Conservation (phyloP, 495 filamentous ascomycete species). For the Patellaria atrata region DNA sequence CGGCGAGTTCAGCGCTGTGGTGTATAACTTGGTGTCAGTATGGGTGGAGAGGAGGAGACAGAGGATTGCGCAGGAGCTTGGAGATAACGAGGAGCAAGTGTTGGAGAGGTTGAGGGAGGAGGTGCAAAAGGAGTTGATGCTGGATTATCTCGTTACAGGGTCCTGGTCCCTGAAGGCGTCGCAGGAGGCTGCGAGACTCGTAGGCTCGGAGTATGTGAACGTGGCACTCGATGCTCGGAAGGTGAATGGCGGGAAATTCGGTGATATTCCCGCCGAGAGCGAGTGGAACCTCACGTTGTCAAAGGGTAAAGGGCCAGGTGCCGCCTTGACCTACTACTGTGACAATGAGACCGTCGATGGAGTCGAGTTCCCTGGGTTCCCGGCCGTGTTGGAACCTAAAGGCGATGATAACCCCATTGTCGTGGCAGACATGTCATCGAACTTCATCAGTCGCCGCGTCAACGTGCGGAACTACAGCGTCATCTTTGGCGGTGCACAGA, state of each 20-base stretch:
- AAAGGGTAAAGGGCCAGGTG: conserved; percentile 33
- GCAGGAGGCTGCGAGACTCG: conserved; percentile 62
- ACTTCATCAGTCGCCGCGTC: conserved; percentile 50
- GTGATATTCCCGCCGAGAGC: conserved; percentile 59
- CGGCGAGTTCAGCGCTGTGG: conserved; percentile 66
- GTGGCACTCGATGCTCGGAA: conserved; percentile 57
- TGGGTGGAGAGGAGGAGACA: conserved; percentile 57
- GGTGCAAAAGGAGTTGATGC: conserved; percentile 49
- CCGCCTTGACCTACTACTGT: conserved; percentile 81
- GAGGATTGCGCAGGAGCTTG: conserved; percentile 26
- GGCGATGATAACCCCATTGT: conserved; percentile 46
- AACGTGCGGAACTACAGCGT: conserved; percentile 57
- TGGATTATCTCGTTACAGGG: conserved; percentile 87
- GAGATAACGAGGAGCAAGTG: conserved; percentile 33
- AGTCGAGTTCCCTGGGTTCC: conserved; percentile 79
- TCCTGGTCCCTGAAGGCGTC: conserved; percentile 89
- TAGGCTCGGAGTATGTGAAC: conserved; percentile 69
- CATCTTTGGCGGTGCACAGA: conserved; percentile 76
- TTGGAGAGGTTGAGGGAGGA: conserved; percentile 46
- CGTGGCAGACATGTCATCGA: conserved; percentile 78
- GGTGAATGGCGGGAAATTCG: conserved; percentile 71
- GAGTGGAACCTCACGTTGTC: conserved; percentile 62
- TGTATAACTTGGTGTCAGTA: conserved; percentile 64
- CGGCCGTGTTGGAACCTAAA: conserved; percentile 37
- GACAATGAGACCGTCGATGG: conserved; percentile 94